Conservation (phyloP, 1,284 basidiomycete species). For the Ceratobasidium sp. region DNA sequence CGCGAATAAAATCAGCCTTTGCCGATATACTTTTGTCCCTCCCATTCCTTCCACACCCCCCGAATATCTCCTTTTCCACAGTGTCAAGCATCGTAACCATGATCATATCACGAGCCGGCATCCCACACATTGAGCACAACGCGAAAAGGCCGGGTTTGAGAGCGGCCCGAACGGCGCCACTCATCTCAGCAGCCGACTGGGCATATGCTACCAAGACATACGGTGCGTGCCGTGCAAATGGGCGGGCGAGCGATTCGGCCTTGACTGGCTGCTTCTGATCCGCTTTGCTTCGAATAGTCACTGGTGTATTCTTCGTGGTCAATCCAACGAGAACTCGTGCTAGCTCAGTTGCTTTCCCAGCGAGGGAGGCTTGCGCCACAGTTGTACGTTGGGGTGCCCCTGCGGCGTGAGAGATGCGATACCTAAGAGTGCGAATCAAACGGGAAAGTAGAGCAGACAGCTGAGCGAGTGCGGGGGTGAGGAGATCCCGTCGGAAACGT, state of each 20-base stretch:
- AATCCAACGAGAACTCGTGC: slow-evolving; percentile 74
- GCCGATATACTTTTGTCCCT: slow-evolving; percentile 85
- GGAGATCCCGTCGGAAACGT: slow-evolving; percentile 78
- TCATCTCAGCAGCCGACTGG: slow-evolving; percentile 72
- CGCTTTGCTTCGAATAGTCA: slow-evolving; percentile 44
- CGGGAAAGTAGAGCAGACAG: slow-evolving; percentile 66
- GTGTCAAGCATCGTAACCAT: slow-evolving; percentile 73
- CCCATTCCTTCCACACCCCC: slow-evolving; percentile 84
- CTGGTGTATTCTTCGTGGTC: slow-evolving; percentile 61
- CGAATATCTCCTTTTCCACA: slow-evolving; percentile 78
- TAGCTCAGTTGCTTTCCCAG: slow-evolving; percentile 66
- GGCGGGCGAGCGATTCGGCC: slow-evolving; percentile 75
- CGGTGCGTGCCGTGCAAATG: slow-evolving; percentile 85
- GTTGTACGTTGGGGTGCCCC: slow-evolving; percentile 65
- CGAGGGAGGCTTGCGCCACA: slow-evolving; percentile 64
- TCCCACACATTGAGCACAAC: slow-evolving; percentile 81
- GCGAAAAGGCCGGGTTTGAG: slow-evolving; percentile 80
- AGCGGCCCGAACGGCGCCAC: slow-evolving; percentile 67
- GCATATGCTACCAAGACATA: slow-evolving; percentile 82
- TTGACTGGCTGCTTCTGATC: slow-evolving; percentile 51
- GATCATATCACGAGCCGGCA: slow-evolving; percentile 79
- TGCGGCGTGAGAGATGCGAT: slow-evolving; percentile 55
- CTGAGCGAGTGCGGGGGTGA: slow-evolving; percentile 72
- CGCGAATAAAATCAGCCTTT: slow-evolving; percentile 62
- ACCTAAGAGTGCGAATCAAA: slow-evolving; percentile 64